Base-by-base conservation (phyloP, 2,329 filamentous ascomycete species). In the Madurella mycetomatis region DNA sequence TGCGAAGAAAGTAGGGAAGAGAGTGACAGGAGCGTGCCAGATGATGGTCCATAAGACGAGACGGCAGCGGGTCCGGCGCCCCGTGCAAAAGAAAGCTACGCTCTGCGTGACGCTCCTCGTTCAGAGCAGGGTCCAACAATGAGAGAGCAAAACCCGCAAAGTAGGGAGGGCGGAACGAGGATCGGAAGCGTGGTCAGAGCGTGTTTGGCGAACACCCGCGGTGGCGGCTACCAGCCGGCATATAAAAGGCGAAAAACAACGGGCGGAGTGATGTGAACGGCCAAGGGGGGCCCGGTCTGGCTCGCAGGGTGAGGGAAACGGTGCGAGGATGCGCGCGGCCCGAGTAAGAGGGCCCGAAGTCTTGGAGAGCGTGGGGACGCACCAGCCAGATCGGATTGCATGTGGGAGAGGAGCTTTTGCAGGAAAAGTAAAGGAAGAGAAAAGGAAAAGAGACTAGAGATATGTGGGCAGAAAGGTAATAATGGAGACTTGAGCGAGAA, bases 401-500 rank as follows among this genome's bases (percentile, higher is more conserved):
- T 47, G 48, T 39, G 49, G 49, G 32, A 43, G 48, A 39, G 18
- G 41, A 15, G 16, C 4, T 46, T 47, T 46, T 18, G 49, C 32
- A 49, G 52, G 49, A 15, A 49, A 47, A 47, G 55, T n/a, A n/a
- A 60, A 37, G 25, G 51, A 56, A 56, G 49, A 40, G 42, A 54
- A 55, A 57, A 50, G 57, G 47, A 58, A 60, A 51, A 49, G 54
- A 52, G 51, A 11, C 45, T 31, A 49, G 52, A 58, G 54, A 59
- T 62, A 57, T 61, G 62, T 62, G 62, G 62, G 62, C 53, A 55
- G 49, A 48, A 58, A 59, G 52, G 60, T 55, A 64, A 63, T 59
- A 65, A 64, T 62, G 63, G 63, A 62, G 58, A 60, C 59, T 25
- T 25, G 55, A 55, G 55, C 53, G 57, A 61, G 58, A 61, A 63